Conservation (phyloP, 1,284 basidiomycete genomes). For the Puccinia coronata region DNA sequence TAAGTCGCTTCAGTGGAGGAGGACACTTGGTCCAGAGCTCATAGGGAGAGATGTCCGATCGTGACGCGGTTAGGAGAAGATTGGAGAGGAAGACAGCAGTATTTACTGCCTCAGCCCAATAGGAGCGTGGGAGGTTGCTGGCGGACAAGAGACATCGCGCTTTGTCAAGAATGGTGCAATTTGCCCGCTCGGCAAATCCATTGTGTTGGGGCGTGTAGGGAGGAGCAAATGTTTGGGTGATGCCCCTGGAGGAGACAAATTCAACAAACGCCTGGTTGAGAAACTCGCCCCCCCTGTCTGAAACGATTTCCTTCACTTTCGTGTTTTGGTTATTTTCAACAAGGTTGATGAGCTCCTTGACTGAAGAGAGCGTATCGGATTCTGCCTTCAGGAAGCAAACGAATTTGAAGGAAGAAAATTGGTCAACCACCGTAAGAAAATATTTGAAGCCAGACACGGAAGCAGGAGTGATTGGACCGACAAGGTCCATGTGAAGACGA, state of each 20-base stretch:
- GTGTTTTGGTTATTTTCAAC: background rate
- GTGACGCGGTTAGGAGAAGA: constrained; percentile 51
- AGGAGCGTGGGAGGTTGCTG: constrained; percentile 54
- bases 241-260: constrained; percentile 57
- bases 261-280: constrained; percentile 53
- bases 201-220: constrained; percentile 60
- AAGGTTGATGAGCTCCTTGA: background rate
- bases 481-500: constrained; percentile 1
- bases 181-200: constrained; percentile 56
- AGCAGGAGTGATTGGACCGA: background rate
- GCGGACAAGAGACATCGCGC: constrained; percentile 55
- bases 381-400: constrained; percentile 3
- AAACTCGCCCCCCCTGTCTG: constrained; percentile 59
- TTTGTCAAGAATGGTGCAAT: constrained; percentile 56
- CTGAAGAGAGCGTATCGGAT: background rate
- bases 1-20: background rate
- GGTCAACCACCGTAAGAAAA: constrained; percentile 12
- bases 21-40: background rate
- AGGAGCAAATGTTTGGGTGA: constrained; percentile 56
- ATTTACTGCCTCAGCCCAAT: constrained; percentile 59
- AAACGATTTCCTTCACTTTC: background rate
- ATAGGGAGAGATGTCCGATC: background rate
- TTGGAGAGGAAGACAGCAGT: constrained; percentile 59
- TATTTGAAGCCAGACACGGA: constrained; percentile 13
- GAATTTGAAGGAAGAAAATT: constrained; percentile 18